Evolutionary conservation across 1,139 yeast species (phyloP).

Genomic region (Lodderomyces margitis): DNA sequence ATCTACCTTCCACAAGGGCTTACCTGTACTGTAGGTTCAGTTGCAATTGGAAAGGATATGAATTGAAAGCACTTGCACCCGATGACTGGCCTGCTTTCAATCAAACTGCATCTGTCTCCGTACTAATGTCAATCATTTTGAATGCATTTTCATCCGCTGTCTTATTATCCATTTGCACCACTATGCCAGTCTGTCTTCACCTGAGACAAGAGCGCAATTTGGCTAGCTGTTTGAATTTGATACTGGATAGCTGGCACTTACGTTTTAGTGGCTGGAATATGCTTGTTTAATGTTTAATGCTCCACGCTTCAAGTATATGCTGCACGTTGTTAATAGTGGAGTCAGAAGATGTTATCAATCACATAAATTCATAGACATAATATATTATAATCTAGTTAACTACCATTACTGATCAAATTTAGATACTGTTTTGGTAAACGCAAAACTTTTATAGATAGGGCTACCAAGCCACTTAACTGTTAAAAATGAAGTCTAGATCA

Average conservation of each 20-base stretch:
- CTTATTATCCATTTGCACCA: slow-evolving; percentile 29
- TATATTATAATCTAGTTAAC: too few relatives aligned
- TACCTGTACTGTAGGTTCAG: too few relatives aligned
- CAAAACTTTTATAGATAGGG: not conserved
- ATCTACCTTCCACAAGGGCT: not conserved
- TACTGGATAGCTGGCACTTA: slow-evolving; percentile 39
- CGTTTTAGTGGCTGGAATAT: slow-evolving; percentile 33
- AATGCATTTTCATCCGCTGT: slow-evolving; percentile 29
- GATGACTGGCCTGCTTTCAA: too few relatives aligned
- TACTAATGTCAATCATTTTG: too few relatives aligned
- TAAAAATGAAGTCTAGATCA: too few relatives aligned
- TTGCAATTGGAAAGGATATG: too few relatives aligned
- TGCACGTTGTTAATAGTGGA: not conserved
- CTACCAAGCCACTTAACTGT: too few relatives aligned
- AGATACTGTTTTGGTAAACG: too few relatives aligned
- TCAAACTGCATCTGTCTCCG: too few relatives aligned
- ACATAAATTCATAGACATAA: not conserved
- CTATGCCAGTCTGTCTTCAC: slow-evolving; percentile 36
- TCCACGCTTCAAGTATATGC: slow-evolving; percentile 21
- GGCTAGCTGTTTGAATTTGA: slow-evolving; percentile 36
- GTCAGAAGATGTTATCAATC: not conserved
- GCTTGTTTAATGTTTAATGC: slow-evolving; percentile 20
- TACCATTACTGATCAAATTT: too few relatives aligned
- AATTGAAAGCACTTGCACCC: not conserved
- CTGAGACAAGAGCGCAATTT: slow-evolving; percentile 35